Evolutionary conservation across 2,329 filamentous ascomycete genomes (phyloP), one percentile per base, ranked within the genome.

Genomic region (Ophiostoma montium): DNA sequence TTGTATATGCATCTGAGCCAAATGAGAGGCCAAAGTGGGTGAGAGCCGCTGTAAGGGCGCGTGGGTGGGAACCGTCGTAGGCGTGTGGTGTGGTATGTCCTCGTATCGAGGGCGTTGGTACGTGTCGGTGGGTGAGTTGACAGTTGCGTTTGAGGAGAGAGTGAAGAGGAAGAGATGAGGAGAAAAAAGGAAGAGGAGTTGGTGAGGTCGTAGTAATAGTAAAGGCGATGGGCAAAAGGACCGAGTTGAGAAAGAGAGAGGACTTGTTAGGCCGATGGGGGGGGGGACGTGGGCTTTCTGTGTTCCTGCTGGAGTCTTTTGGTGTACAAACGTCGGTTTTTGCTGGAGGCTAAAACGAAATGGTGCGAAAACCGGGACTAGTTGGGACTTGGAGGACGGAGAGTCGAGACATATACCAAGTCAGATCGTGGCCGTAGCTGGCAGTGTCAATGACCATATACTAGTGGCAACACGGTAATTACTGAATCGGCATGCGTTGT

Each of bases 1-100:
- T 15, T 35, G 35, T 42, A 47, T 50, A 54, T 50, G 50, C 53
- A 55, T 55, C 48, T 49, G 52, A 50, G 50, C 21, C 30, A 11
- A 19, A 23, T 44, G 23, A 32, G 18, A 2, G 30, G 42, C 27
- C 42, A 12, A 8, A 44, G 42, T 46, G 9, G 31, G 27, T 18
- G 41, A 49, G 27, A 27, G 35, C 18, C 39, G 39, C 21, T 30
- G 16, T 49, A 35, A n/a, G 21, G 33, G 33, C 32, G 27, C 41
- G 39, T 32, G 32, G 46, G n/a, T 18, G 43, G 23, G 23, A 27
- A 27, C 23, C 23, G 23, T 18, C 35, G 35, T 39, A 21, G 12
- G 3, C 3, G 38, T 42, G 15, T 35, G 33, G 33, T 35, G 33
- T 31, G 6, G 30, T 31, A 11, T 31, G 30, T 31, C n/a, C 8